Conservation (phyloP, 371 early-diverging fungal species). For the Mortierella sp. region DNA sequence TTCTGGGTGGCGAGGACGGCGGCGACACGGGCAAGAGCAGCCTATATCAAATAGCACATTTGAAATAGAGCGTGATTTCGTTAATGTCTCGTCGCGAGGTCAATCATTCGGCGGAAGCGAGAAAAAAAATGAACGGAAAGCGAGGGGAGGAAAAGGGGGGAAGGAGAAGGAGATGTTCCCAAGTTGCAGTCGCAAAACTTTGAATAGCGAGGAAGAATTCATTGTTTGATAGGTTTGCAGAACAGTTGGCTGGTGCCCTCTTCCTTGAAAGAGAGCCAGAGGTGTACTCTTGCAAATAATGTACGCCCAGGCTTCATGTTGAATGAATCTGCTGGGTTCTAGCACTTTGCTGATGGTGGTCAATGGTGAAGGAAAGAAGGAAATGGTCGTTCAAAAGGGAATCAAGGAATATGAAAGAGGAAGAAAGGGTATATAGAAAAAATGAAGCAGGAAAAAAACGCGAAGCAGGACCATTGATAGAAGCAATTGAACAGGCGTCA, state of each 20-base stretch:
- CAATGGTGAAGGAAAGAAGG: background rate
- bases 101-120: background rate
- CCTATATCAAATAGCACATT: conserved; percentile 63
- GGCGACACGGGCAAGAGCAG: conserved; percentile 87
- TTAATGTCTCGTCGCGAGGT: no score
- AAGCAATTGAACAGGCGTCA: no score
- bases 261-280: background rate
- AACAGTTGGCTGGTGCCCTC: conserved; percentile 28
- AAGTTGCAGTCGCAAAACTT: conserved; percentile 57
- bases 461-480: no score
- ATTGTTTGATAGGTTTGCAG: conserved; percentile 47
- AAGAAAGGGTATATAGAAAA: background rate
- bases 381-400: no score
- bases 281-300: conserved; percentile 56
- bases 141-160: background rate
- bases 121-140: background rate
- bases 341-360: conserved; percentile 51
- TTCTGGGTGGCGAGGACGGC: conserved; percentile 77
- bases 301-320: conserved; percentile 59
- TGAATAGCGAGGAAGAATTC: conserved; percentile 40
- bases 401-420: background rate
- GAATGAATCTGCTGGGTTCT: conserved; percentile 57
- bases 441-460: no score
- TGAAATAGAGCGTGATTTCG: no score
- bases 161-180: conserved; percentile 27